These are phyloP conservation scores for Madurella fahalii DNA, from an alignment of 2,329 filamentous ascomycete species.

Conservation along the genomic window DNA sequence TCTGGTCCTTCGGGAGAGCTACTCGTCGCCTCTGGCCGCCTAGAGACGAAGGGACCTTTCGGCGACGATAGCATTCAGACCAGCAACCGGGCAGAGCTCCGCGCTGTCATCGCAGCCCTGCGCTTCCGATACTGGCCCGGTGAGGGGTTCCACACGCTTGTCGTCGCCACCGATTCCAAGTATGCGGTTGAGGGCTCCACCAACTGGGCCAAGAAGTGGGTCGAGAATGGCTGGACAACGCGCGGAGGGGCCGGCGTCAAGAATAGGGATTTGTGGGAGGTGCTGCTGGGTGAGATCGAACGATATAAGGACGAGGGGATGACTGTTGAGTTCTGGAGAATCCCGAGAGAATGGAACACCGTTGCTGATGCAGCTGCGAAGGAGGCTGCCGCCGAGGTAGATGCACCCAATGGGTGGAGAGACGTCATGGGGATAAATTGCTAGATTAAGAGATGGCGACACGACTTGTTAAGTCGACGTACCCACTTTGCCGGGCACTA, in stretches of 20 bases:
- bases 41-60: slow-evolving; percentile 43
- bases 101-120: slow-evolving; percentile 49
- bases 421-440: not conserved
- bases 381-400: slow-evolving; percentile 21
- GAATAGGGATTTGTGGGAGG: slow-evolving; percentile 52
- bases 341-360: slow-evolving; percentile 41
- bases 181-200: slow-evolving; percentile 48
- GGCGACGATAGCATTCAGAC: slow-evolving; percentile 37
- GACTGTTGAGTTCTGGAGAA: slow-evolving; percentile 44
- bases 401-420: slow-evolving; percentile 3
- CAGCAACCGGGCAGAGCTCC: slow-evolving; percentile 53
- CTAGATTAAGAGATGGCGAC: not conserved
- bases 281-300: slow-evolving; percentile 41
- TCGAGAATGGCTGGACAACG: slow-evolving; percentile 42
- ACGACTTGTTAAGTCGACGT: not conserved
- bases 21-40: slow-evolving; percentile 29
- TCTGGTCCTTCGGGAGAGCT: slow-evolving; percentile 6
- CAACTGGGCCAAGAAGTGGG: slow-evolving; percentile 41
- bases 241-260: slow-evolving; percentile 34
- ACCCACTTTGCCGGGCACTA: too few relatives aligned
- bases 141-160: slow-evolving; percentile 39
- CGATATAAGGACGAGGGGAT: slow-evolving; percentile 28
- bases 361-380: slow-evolving; percentile 41
- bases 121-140: slow-evolving; percentile 40
- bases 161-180: slow-evolving; percentile 52